Evolutionary conservation across 2,329 filamentous ascomycete species (phyloP).

Genomic region (Grosmannia huntii): DNA sequence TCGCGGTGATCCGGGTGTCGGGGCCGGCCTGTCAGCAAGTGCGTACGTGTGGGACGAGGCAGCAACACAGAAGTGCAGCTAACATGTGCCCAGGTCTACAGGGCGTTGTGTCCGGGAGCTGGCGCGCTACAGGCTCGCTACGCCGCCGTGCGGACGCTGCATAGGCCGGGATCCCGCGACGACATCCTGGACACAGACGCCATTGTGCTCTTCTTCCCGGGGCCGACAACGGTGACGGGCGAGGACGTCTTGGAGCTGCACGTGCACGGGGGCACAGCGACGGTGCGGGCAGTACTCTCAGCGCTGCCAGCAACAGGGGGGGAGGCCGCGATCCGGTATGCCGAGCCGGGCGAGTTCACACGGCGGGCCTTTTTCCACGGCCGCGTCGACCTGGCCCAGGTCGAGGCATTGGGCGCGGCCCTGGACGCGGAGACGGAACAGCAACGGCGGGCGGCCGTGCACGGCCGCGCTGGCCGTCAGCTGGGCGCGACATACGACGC

Average conservation of each 20-base stretch:
- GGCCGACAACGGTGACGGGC: conserved; percentile 73
- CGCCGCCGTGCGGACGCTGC: conserved; percentile 64
- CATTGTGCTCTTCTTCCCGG: conserved; percentile 70
- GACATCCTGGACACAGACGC: conserved; percentile 67
- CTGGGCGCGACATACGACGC: conserved; percentile 66
- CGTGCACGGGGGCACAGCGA: conserved; percentile 82
- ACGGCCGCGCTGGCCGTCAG: conserved; percentile 53
- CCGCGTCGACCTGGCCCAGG: conserved; percentile 75
- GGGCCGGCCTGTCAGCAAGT: conserved; percentile 62
- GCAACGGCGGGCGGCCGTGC: conserved; percentile 75
- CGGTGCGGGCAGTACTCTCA: conserved; percentile 71
- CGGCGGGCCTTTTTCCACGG: conserved; percentile 80
- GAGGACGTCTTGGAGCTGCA: conserved; percentile 90
- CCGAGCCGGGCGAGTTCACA: conserved; percentile 92
- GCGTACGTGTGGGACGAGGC: too few species aligned
- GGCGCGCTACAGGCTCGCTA: conserved; percentile 32
- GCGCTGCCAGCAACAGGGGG: conserved; percentile 42
- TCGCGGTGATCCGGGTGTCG: conserved; percentile 80
- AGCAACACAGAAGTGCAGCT: too few species aligned
- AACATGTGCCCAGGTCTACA: too few species aligned
- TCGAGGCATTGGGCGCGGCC: conserved; percentile 51
- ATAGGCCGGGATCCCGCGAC: conserved; percentile 15
- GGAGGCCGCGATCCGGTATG: conserved; percentile 56
- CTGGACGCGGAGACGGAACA: conserved; percentile 73
- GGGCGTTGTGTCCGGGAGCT: conserved; percentile 35